Base-by-base conservation (phyloP, 2,329 filamentous ascomycete species). In the Madurella mycetomatis region DNA sequence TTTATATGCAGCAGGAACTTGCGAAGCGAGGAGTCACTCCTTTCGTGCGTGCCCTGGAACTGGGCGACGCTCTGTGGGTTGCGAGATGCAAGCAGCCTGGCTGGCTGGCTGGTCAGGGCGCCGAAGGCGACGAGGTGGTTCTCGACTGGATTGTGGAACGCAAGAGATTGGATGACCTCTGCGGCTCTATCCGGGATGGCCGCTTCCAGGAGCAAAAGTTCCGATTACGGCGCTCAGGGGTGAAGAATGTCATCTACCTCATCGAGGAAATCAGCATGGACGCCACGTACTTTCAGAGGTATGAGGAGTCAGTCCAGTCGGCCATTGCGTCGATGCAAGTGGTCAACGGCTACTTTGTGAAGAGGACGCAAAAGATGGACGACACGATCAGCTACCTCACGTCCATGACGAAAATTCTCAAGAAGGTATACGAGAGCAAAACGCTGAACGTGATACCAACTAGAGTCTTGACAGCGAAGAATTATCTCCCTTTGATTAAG, bases 161-260 rank as follows among this genome's bases (percentile, higher is more conserved):
- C 57, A 94, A 94, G 67, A 79, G 89, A 9, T 78, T 92, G 0
- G 88, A 92, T 65, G 89, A 94, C 67, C 73, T 94, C 45, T 79
- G 92, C n/a, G 75, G 79, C 48, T 91, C 87, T 58, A 90, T 94
- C 71, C 90, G 88, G 68, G 89, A 92, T 58, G 87, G 88, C 1
- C 83, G 89, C 2, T 92, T 91, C 62, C 86, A 87, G 61, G 89
- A 94, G 67, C 89, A 94, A 66, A 92, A 94, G 66, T 92, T 91
- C 66, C 85, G 89, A 1, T 76, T 92, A 11, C 80, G 81, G 51
- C 83, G 83, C 49, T 88, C 83, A 0, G 88, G 88, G 0, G 76
- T 90, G n/a, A 82, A 81, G 54, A 87, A 91, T 62, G 85, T 92
- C 13, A 79, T 90, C 39, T 94, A 92, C 65, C 77, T 94, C 19